Evolutionary conservation across 805 yeast species (phyloP), one percentile per base, ranked within the genome.

Genomic region (Wickerhamiella sergipiensis): DNA sequence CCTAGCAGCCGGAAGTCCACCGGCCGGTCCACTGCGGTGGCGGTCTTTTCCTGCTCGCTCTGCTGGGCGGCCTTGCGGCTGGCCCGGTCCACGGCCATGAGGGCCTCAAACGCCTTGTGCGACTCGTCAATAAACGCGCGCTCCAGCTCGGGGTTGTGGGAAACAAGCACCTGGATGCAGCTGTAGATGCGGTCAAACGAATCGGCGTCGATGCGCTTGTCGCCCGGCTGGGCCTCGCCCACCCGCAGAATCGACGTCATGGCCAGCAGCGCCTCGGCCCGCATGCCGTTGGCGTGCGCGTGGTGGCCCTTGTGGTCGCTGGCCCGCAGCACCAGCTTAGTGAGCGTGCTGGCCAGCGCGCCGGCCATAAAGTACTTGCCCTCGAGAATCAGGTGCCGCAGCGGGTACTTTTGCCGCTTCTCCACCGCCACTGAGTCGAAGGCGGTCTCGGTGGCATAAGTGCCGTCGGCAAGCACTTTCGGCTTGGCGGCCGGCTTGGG

Each of bases 401-500:
- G 71, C 45, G 95, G 86, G 26, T 89, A 86, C 53, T 65, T 55
- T 44, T 64, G 61, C 15, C 59, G 56, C 46, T 59, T 57, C 21
- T 53, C 53, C 13, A 58, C 56, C n/a, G 74, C 70, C n/a, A 67
- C 64, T 3, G 63, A 66, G 15, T 83, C 83, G 52, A 82, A 69
- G 0, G 95, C 92, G 55, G 80, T 79, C 68, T 92, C 98, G 43
- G 96, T 85, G 26, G 98, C 98, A 68, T 92, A 92, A 0, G 99
- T 92, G 59, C 99, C 99, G 70, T 92, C 99, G n/a, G 98, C 95
- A 57, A 92, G 75, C 53, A 92, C 82, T 53, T 83, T 81, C 19
- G 97, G 97, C 48, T 64, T 57, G 18, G 55, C 52, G 48, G 66
- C 61, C n/a, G 38, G 38, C 9, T 59, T 57, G 19, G 48, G 22